These are phyloP conservation scores for Deuterostichococcus epilithicus DNA, from an alignment of 139 green algal genomes.

Conservation along the genomic window DNA sequence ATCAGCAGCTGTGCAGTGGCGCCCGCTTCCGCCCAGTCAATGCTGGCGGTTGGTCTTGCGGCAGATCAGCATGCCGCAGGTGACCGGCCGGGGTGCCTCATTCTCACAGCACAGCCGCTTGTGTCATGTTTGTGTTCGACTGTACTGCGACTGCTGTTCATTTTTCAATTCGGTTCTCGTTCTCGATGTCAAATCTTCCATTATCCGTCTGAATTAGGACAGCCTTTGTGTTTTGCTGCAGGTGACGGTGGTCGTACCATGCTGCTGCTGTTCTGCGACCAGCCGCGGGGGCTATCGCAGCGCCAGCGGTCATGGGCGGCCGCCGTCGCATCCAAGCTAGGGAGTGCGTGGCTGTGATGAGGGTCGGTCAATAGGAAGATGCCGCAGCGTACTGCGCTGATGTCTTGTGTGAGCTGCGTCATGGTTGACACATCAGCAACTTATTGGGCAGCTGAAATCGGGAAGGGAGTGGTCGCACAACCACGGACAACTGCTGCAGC, in stretches of 20 bases:
- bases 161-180: too few species aligned
- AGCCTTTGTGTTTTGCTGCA: not conserved
- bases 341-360: not conserved
- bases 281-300: slow-evolving; percentile 48
- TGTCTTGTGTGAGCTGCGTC: too few species aligned
- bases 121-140: too few species aligned
- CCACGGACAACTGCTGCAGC: too few species aligned
- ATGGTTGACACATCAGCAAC: too few species aligned
- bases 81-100: not conserved
- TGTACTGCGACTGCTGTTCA: too few species aligned
- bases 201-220: not conserved
- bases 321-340: slow-evolving; percentile 56
- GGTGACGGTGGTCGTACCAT: not conserved
- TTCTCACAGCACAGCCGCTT: too few species aligned
- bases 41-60: slow-evolving; percentile 4
- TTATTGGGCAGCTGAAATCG: too few species aligned
- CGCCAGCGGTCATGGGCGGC: slow-evolving; percentile 56
- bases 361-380: too few species aligned
- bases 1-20: slow-evolving; percentile 13
- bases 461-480: too few species aligned
- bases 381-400: too few species aligned
- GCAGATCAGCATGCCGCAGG: not conserved
- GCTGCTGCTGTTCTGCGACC: slow-evolving; percentile 56
- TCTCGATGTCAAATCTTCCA: too few species aligned
- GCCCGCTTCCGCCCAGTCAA: slow-evolving; percentile 26